Evolutionary conservation across 2,329 filamentous ascomycete species (phyloP), one percentile per base, ranked within the genome.

Genomic region (Fusarium sp.): DNA sequence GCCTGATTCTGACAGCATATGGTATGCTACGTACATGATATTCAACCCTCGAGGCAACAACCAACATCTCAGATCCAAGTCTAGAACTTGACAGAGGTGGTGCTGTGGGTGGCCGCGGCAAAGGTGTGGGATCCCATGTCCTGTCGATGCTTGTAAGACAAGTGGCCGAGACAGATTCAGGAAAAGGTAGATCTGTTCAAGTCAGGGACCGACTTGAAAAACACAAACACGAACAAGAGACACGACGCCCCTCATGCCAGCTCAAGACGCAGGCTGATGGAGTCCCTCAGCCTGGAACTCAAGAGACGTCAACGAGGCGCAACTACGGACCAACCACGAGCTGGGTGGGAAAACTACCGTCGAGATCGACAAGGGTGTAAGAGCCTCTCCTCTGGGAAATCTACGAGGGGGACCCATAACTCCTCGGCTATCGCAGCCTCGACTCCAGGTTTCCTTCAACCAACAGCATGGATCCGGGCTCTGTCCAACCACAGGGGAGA

Each of bases 401-500:
- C 52, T 35, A 59, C 33, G 27, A 66, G 45, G 45, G 47, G 25
- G 47, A 52, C 25, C 59, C 63, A 65, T 70, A 63, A 69, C 47
- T 65, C 66, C 69, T 78, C 76, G 76, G 75, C 58, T 77, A 78
- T 78, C 76, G 69, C 63, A 67, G 58, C 65, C 69, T 75, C 69
- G 40, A 73, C 65, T 75, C 66, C 69, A 73, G 71, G 64, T 29
- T 52, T 29, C 25, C 25, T 52, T 66, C 72, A 64, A 67, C 50
- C 68, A 65, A 45, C 57, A 42, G 57, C 64, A 72, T 71, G 63
- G 42, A 64, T 58, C 54, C 33, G 13, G 31, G 20, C 54, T 36
- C 36, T 58, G 47, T 72, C 65, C 65, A 74, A 72, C 63, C 67
- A 63, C 25, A 52, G 33, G 61, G 59, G 42, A 22, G 35, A 16